These are phyloP conservation scores for Calonectria multiphialidica DNA, from an alignment of 2,329 filamentous ascomycete species.

Conservation along the genomic window DNA sequence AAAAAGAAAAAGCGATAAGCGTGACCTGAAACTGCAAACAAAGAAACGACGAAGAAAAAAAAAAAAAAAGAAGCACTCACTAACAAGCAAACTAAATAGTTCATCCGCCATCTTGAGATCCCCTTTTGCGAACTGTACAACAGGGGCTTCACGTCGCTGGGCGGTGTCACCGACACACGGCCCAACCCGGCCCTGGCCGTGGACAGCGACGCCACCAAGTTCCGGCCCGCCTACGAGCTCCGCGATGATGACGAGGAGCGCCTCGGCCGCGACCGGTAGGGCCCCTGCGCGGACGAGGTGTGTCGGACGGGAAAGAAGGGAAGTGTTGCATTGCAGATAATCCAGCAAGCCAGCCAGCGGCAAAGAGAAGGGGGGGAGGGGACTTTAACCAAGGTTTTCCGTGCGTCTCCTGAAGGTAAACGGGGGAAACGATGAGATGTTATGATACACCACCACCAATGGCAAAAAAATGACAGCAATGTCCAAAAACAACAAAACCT, in stretches of 20 bases:
- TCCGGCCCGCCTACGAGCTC: constrained; percentile 82
- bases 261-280: constrained; percentile 71
- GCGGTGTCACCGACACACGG: constrained; percentile 88
- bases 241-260: constrained; percentile 82
- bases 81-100: constrained; percentile 61
- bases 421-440: background rate
- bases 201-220: constrained; percentile 55
- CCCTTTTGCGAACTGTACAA: constrained; percentile 92
- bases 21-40: background rate
- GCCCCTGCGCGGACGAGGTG: background rate
- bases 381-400: background rate
- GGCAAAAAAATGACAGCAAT: background rate
- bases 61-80: background rate
- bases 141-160: constrained; percentile 89
- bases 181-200: constrained; percentile 82
- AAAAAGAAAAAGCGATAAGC: background rate
- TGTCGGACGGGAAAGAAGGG: background rate
- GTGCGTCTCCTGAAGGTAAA: background rate
- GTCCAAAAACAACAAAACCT: background rate
- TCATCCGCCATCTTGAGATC: constrained; percentile 82
- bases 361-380: background rate
- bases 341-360: background rate
- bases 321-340: background rate
- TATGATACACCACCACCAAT: background rate
- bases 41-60: background rate